Evolutionary conservation across 2,329 filamentous ascomycete genomes (phyloP).

Genomic region (Botrytis aclada): DNA sequence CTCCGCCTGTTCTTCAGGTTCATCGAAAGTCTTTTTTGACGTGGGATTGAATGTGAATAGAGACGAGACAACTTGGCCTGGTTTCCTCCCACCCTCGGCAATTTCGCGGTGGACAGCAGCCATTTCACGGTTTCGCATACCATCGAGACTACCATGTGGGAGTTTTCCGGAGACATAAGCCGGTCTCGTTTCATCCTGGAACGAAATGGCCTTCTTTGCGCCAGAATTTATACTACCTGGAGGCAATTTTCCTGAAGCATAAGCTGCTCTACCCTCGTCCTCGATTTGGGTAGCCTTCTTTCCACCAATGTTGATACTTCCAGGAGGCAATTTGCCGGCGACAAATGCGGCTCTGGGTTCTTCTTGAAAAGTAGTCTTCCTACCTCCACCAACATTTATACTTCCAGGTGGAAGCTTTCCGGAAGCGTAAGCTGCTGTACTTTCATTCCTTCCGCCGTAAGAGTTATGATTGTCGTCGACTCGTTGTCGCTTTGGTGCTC

Average conservation of each 20-base stretch:
- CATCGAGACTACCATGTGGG: slow-evolving; percentile 31
- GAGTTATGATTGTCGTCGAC: slow-evolving; percentile 34
- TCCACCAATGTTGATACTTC: slow-evolving; percentile 34
- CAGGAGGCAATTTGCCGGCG: slow-evolving; percentile 39
- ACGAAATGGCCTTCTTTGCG: slow-evolving; percentile 26
- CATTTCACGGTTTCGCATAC: slow-evolving; percentile 33
- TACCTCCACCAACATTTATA: slow-evolving; percentile 27
- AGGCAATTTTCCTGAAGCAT: slow-evolving; percentile 39
- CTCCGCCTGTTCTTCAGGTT: slow-evolving; percentile 46
- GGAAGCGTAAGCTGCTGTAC: slow-evolving; percentile 32
- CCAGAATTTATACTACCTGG: slow-evolving; percentile 38
- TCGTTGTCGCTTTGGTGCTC: slow-evolving; percentile 46
- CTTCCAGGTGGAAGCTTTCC: slow-evolving; percentile 41
- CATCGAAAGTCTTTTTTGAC: slow-evolving; percentile 59
- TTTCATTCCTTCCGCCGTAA: slow-evolving; percentile 24
- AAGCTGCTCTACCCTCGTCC: slow-evolving; percentile 25
- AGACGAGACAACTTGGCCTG: slow-evolving; percentile 75
- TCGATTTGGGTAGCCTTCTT: slow-evolving; percentile 24
- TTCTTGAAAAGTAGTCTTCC: slow-evolving; percentile 23
- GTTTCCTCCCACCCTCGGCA: slow-evolving; percentile 41
- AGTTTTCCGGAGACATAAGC: slow-evolving; percentile 35
- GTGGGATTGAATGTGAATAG: slow-evolving; percentile 88
- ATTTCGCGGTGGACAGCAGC: slow-evolving; percentile 22
- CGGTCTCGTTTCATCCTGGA: slow-evolving; percentile 28
- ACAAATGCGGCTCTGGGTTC: slow-evolving; percentile 26